Base-by-base conservation (phyloP, 495 filamentous ascomycete species). In the Durotheca rogersii region DNA sequence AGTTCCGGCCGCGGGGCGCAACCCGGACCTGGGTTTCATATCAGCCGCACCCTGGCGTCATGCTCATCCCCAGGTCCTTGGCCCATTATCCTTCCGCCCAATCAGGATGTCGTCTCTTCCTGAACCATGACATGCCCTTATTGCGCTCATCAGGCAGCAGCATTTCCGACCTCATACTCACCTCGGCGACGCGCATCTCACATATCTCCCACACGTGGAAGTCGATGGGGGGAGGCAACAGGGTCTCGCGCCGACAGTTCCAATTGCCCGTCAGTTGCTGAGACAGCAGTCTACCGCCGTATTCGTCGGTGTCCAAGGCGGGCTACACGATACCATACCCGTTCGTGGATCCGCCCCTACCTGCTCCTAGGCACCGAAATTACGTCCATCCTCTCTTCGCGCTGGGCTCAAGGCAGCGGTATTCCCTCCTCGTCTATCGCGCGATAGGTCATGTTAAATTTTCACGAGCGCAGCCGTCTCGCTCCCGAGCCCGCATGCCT, bases 311-410 rank as follows among this genome's bases (percentile, higher is more conserved):
- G n/a, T n/a, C n/a, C n/a, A n/a, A n/a, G n/a, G n/a, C n/a, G n/a
- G n/a, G n/a, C n/a, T n/a, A n/a, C n/a, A 9, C 23, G 4, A 20
- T 40, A 37, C 18, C 23, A 14, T 53, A 30, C 21, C 17, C 45
- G 50, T 42, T 30, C 16, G 23, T 46, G 46, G 36, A 41, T 38
- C 41, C 40, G 29, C 21, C 6, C 4, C 23, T 32, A 41, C 46
- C 20, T 33, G 18, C 34, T 34, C 31, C 46, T 54, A 59, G 56
- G 56, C 56, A 59, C 50, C 56, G 50, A 59, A 46, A 53, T 59
- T 59, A 59, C n/a, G 49, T 31, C 18, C 25, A 41, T 30, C 33
- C 41, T 31, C 31, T 29, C 18, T 23, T 27, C 23, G 31, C 29
- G 25, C 19, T 16, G 35, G 12, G 45, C 45, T 42, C 40, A 54